Base-by-base conservation (phyloP, 2,329 filamentous ascomycete species). In the Aspergillus hiratsukae region DNA sequence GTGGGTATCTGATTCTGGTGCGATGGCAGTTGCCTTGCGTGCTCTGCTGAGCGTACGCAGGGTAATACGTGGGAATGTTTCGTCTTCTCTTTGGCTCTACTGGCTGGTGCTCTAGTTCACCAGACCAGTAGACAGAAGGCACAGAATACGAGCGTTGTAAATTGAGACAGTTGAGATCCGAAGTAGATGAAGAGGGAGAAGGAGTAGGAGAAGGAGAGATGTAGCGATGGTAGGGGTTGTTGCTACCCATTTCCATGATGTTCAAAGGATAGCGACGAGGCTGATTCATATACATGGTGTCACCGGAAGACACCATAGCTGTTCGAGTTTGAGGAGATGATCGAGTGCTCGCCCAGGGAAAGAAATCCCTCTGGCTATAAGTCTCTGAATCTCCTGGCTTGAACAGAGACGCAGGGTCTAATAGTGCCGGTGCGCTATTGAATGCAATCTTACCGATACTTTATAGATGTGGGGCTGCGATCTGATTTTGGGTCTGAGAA, bases 171-270 rank as follows among this genome's bases (percentile, higher is more conserved):
- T 60, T 64, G 4, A 55, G 57, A 8, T 56, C 14, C 9, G 43
- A 7, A 11, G 43, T 25, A 17, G n/a, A 23, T 11, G 43, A 46
- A 58, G 35, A 53, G 19, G 17, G 27, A 43, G 41, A 54, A 9
- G 11, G 25, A 3, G 62, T 61, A 10, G 66, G 61, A 8, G 65
- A 62, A 2, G 67, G 60, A 11, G 69, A 68, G 41, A 67, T 61
- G 53, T 64, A 66, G 37, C 63, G 61, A 28, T 63, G 56, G 51
- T 70, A 71, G 7, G 68, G 66, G 53, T 66, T 70, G 50, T 64
- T 61, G 56, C 58, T 66, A 46, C 58, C 54, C 19, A 62, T 52
- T 4, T 53, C 49, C 55, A 60, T 28, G 5, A 49, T 57, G 45
- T 66, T 62, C 51, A 59, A 59, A 19, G 61, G 60, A 17, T 27